phyloP scores from a whole-genome alignment of 139 green algal species.

The Chlamydomonas applanata region DNA sequence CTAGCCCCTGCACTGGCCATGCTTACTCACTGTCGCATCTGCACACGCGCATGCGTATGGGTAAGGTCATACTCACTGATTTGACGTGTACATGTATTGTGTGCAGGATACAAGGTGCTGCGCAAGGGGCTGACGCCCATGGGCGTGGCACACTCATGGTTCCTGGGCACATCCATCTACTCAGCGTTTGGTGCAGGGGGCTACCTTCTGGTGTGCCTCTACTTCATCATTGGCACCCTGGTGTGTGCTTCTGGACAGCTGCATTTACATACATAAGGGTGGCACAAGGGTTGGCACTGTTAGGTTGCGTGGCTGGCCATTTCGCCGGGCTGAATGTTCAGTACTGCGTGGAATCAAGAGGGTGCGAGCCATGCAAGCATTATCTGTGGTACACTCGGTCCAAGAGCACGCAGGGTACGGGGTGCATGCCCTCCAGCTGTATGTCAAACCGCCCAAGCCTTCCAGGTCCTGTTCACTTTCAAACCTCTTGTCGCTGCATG shows the following conservation, averaged over 20 bases:
- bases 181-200: slow-evolving; percentile 80
- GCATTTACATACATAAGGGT: neutral
- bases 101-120: slow-evolving; percentile 63
- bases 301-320: neutral
- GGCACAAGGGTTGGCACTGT: neutral
- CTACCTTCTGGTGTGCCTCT: slow-evolving; percentile 88
- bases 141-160: slow-evolving; percentile 70
- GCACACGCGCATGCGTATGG: too few relatives aligned
- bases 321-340: neutral
- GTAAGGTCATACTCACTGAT: too few relatives aligned
- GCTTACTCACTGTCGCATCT: too few relatives aligned
- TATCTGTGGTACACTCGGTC: too few relatives aligned
- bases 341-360: neutral
- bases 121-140: slow-evolving; percentile 69
- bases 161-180: slow-evolving; percentile 68
- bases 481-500: too few relatives aligned
- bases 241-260: slow-evolving; percentile 33
- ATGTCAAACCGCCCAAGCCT: too few relatives aligned
- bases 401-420: too few relatives aligned
- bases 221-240: slow-evolving; percentile 89
- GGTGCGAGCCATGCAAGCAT: too few relatives aligned
- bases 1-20: too few relatives aligned
- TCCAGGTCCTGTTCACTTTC: too few relatives aligned
- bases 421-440: too few relatives aligned
- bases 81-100: too few relatives aligned